Conservation (phyloP, 495 filamentous ascomycete genomes). For the Aspergillus funiculosus region DNA sequence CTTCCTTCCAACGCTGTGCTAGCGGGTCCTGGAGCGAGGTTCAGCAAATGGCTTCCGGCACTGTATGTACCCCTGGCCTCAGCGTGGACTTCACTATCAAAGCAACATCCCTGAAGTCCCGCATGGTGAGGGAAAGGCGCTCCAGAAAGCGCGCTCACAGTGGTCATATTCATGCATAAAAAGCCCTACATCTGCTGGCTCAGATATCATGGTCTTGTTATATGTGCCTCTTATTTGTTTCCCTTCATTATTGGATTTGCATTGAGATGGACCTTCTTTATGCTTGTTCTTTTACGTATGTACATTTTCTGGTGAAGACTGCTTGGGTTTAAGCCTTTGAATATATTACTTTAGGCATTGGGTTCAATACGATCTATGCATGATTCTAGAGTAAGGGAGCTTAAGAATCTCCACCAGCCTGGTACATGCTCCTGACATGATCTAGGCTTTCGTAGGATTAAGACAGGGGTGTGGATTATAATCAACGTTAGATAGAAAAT, state of each 20-base stretch:
- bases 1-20: conserved; percentile 56
- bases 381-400: not conserved
- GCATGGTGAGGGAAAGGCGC: conserved; percentile 29
- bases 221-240: conserved; percentile 12
- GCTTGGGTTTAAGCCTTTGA: conserved; percentile 1
- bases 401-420: no score
- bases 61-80: conserved; percentile 50
- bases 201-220: conserved; percentile 8
- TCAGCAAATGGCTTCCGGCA: conserved; percentile 53
- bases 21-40: conserved; percentile 52
- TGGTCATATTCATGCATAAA: conserved; percentile 24
- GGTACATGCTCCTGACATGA: no score
- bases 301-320: conserved; percentile 2
- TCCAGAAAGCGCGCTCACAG: conserved; percentile 26
- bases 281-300: conserved; percentile 17
- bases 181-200: conserved; percentile 1
- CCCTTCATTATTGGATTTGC: not conserved
- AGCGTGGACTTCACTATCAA: conserved; percentile 38
- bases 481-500: no score
- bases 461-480: no score
- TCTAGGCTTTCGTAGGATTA: no score
- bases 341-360: not conserved
- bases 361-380: not conserved
- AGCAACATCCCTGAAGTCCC: conserved; percentile 23
- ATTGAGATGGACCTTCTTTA: conserved; percentile 11